Percentiles rank a stretch among this genome's conserved stretches.
Conservation (phyloP, 164 flowering plant species). For the Chimonanthus salicifolius region DNA sequence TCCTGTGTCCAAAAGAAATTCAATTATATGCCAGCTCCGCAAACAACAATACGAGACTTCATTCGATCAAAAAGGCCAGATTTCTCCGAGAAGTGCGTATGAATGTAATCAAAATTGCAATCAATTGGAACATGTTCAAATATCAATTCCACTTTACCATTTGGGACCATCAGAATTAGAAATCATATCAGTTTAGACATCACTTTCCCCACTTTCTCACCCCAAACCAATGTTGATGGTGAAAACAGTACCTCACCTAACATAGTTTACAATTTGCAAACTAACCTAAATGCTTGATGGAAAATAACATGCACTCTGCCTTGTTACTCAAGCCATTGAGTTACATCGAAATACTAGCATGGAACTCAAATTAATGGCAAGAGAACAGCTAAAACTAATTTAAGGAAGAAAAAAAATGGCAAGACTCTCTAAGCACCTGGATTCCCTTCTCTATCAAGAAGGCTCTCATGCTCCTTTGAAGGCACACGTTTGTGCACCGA, state of each 20-base stretch:
- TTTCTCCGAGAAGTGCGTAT: background rate
- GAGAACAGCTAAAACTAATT: background rate
- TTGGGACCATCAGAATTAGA: too few relatives aligned
- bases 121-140: background rate
- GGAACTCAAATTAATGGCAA: background rate
- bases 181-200: background rate
- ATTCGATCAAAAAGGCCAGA: background rate
- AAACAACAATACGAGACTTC: background rate
- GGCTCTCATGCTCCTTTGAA: constrained; percentile 32
- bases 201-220: background rate
- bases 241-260: too few relatives aligned
- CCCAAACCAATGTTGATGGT: background rate
- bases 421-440: constrained; percentile 31
- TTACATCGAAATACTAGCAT: background rate
- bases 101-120: background rate
- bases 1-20: background rate
- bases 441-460: constrained; percentile 31
- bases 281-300: too few relatives aligned
- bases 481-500: constrained; percentile 42
- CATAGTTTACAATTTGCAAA: too few relatives aligned
- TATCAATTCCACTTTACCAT: too few relatives aligned
- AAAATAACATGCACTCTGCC: too few relatives aligned
- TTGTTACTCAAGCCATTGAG: background rate
- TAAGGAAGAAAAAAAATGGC: background rate
- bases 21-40: background rate